Percentiles rank a stretch among this genome's conserved stretches.
Evolutionary conservation across 2,329 filamentous ascomycete genomes (phyloP).

Genomic region (Talaromyces sp.): DNA sequence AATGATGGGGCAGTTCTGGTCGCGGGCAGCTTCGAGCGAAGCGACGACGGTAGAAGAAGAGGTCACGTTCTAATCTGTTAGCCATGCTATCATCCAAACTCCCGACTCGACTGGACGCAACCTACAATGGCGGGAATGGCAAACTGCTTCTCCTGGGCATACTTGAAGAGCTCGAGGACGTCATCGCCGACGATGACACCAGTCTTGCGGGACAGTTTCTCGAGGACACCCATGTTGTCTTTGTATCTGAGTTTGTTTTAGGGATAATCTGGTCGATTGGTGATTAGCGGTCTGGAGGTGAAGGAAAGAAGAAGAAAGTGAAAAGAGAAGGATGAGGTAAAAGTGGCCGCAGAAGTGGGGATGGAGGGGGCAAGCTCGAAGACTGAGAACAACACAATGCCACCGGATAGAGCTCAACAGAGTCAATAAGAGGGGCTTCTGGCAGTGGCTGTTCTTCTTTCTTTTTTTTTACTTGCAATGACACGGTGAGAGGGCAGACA

Average conservation of each 20-base stretch:
- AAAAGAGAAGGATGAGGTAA: conserved; percentile 10
- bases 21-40: conserved; percentile 89
- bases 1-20: conserved; percentile 87
- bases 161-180: conserved; percentile 74
- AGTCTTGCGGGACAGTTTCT: conserved; percentile 61
- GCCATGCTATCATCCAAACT: not conserved
- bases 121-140: conserved; percentile 78
- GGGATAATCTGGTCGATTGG: not conserved
- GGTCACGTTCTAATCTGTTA: conserved; percentile 72
- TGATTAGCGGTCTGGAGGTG: not conserved
- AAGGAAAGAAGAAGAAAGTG: conserved; percentile 8
- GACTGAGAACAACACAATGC: conserved; percentile 13
- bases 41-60: conserved; percentile 85
- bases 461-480: not conserved
- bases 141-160: conserved; percentile 82
- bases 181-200: conserved; percentile 69
- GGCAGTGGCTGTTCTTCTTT: not conserved
- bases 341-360: conserved; percentile 15
- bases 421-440: not conserved
- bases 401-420: not conserved
- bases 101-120: not conserved
- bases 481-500: not conserved
- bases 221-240: conserved; percentile 47
- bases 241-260: not conserved
- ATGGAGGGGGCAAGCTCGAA: conserved; percentile 20